Conservation (phyloP, 2,329 filamentous ascomycete species). For the Macroventuria anomochaeta region DNA sequence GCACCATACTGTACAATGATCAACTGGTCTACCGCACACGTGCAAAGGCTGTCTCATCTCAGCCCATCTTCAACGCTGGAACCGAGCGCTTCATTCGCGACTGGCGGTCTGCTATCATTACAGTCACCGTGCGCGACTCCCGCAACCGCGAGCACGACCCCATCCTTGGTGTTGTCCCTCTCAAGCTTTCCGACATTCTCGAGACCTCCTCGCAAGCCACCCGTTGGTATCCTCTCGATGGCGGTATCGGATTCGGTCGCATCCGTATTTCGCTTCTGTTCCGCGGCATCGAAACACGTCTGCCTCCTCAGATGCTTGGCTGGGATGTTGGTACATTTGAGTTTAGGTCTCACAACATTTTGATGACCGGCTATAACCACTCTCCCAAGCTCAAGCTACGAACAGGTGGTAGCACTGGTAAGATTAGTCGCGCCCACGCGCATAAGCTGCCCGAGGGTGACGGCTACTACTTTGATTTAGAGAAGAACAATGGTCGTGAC, state of each 20-base stretch:
- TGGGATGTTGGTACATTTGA: conserved; percentile 97
- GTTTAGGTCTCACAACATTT: conserved; percentile 75
- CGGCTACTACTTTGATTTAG: conserved; percentile 66
- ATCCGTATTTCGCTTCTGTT: conserved; percentile 89
- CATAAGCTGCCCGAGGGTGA: conserved; percentile 64
- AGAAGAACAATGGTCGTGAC: conserved; percentile 57
- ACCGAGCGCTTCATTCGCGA: conserved; percentile 93
- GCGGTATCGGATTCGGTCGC: conserved; percentile 87
- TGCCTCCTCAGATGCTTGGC: conserved; percentile 84
- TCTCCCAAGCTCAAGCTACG: conserved; percentile 74
- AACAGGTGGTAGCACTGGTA: conserved; percentile 82
- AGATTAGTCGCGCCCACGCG: conserved; percentile 69
- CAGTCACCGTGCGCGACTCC: conserved; percentile 85
- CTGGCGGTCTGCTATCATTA: conserved; percentile 87
- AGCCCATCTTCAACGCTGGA: conserved; percentile 96
- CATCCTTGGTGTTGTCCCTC: conserved; percentile 86
- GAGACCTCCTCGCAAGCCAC: conserved; percentile 86
- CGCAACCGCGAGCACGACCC: conserved; percentile 93
- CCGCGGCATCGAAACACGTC: conserved; percentile 82
- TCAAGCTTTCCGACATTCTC: conserved; percentile 87
- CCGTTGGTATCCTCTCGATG: conserved; percentile 95
- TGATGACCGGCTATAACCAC: conserved; percentile 67
- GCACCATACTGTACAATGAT: conserved; percentile 89
- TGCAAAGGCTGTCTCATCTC: conserved; percentile 89
- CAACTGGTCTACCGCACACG: conserved; percentile 92